phyloP scores from a whole-genome alignment of 2,329 filamentous ascomycete genomes.

The Trichoderma sp. region DNA sequence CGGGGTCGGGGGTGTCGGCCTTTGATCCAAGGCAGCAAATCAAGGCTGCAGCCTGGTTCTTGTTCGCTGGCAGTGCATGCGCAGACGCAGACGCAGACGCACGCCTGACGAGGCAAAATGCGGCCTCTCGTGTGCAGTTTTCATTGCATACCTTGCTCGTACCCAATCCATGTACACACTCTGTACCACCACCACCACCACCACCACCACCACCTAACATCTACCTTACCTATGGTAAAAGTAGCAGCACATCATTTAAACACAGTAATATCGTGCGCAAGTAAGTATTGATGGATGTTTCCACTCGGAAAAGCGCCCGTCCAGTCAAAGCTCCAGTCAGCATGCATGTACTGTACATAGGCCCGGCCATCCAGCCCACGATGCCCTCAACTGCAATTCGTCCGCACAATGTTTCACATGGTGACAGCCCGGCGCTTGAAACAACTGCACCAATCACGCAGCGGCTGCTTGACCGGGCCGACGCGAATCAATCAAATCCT shows the following conservation, averaged over 20 bases:
- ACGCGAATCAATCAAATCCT: neutral
- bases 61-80: slow-evolving; percentile 2
- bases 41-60: neutral
- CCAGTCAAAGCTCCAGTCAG: neutral
- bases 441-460: slow-evolving; percentile 16
- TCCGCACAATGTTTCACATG: slow-evolving; percentile 9
- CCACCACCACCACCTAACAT: neutral
- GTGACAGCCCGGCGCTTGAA: slow-evolving; percentile 18
- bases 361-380: neutral
- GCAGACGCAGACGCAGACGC: neutral
- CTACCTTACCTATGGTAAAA: neutral
- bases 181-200: neutral
- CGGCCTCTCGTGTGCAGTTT: neutral
- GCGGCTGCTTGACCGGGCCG: slow-evolving; percentile 6
- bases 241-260: neutral
- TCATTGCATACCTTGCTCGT: neutral
- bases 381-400: slow-evolving; percentile 2
- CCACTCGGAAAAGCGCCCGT: neutral
- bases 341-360: neutral
- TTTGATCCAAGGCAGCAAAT: neutral
- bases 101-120: neutral
- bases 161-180: neutral
- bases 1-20: neutral
- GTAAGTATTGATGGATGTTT: neutral
- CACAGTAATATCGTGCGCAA: neutral